Evolutionary conservation across 1,284 basidiomycete species (phyloP).

Genomic region (Ganoderma lingzhi): DNA sequence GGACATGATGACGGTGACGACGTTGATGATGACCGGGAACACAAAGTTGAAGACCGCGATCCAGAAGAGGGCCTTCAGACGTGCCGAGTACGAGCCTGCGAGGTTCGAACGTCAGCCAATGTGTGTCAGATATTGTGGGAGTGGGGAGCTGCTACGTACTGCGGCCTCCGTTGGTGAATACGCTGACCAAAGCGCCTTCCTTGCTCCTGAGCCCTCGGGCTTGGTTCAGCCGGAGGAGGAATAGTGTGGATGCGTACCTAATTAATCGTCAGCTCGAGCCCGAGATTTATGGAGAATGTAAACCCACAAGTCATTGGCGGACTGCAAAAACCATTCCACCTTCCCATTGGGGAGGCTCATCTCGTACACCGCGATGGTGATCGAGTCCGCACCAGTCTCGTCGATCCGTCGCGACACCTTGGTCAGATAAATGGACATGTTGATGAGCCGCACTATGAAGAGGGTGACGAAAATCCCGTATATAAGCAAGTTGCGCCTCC

Average conservation of each 20-base stretch:
- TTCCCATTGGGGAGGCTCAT: constrained; percentile 17
- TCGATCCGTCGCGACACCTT: not conserved
- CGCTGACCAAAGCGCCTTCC: not conserved
- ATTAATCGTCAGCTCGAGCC: not conserved
- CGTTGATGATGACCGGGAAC: constrained; percentile 40
- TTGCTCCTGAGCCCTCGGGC: not conserved
- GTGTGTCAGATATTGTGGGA: not conserved
- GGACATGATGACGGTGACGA: constrained; percentile 32
- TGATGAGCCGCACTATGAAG: not conserved
- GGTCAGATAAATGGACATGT: not conserved
- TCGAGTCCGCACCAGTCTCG: not conserved
- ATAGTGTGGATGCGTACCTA: not conserved
- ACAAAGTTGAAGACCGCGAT: constrained; percentile 42
- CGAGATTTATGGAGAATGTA: not conserved
- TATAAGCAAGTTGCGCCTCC: not conserved
- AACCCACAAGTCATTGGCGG: constrained; percentile 37
- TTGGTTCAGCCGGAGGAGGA: not conserved
- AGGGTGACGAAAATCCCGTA: not conserved
- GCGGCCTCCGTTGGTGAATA: not conserved
- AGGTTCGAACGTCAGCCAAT: constrained; percentile 18
- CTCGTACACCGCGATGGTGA: not conserved
- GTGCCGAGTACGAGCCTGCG: constrained; percentile 7
- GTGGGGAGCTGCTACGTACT: not conserved
- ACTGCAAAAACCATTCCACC: constrained; percentile 41
- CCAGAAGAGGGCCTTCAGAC: constrained; percentile 38